phyloP scores from a whole-genome alignment of 1,284 basidiomycete genomes.

The Mycena citricolor region DNA sequence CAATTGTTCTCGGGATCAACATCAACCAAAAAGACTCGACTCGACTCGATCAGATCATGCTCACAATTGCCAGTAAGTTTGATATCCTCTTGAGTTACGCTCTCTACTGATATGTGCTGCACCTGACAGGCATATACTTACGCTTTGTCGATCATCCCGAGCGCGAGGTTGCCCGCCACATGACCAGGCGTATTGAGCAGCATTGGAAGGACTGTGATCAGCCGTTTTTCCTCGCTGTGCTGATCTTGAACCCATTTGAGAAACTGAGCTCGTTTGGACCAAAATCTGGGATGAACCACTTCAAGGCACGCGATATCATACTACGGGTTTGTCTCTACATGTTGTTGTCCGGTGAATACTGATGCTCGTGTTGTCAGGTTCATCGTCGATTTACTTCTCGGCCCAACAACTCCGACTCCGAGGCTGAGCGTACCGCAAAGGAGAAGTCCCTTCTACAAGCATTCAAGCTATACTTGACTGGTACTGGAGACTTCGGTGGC shows the following conservation, averaged over 20 bases:
- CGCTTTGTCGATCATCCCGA: constrained; percentile 6
- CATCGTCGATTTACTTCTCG: constrained; percentile 8
- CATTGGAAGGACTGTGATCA: constrained; percentile 17
- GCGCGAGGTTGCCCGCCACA: constrained; percentile 1
- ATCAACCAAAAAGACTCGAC: constrained; percentile 12
- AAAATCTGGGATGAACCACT: background rate
- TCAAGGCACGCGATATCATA: too few relatives aligned
- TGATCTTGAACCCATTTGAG: constrained; percentile 15
- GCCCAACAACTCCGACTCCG: constrained; percentile 5
- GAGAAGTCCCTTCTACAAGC: constrained; percentile 8
- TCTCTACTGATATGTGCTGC: too few relatives aligned
- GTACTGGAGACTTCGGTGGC: constrained; percentile 19
- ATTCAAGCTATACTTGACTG: constrained; percentile 7
- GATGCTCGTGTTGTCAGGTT: background rate
- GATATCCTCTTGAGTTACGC: too few relatives aligned
- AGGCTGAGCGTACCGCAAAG: background rate
- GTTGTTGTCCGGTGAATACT: too few relatives aligned
- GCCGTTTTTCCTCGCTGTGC: constrained; percentile 7
- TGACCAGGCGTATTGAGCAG: constrained; percentile 17
- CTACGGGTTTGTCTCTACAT: too few relatives aligned
- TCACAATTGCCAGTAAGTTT: too few relatives aligned
- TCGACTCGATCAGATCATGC: constrained; percentile 14
- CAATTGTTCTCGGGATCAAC: constrained; percentile 11
- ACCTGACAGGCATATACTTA: constrained; percentile 13
- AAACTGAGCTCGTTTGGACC: background rate